These are phyloP conservation scores for Saccharomycopsis capsularis DNA, from an alignment of 805 yeast species.

Conservation along the genomic window DNA sequence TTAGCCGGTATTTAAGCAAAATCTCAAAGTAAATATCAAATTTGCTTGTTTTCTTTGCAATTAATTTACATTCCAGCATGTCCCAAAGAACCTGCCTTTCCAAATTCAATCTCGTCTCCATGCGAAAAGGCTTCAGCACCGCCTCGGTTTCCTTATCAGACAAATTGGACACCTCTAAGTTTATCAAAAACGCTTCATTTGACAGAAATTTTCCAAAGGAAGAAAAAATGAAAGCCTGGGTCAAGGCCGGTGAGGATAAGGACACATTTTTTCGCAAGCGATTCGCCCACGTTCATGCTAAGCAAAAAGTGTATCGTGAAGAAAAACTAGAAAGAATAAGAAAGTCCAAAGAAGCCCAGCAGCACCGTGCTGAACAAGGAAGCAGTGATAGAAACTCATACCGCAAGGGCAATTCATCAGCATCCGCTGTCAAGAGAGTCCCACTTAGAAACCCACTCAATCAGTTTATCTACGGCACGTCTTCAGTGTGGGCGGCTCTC, in stretches of 20 bases:
- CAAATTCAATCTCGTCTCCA: too few relatives aligned
- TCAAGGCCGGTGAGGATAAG: constrained; percentile 50
- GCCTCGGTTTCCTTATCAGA: too few relatives aligned
- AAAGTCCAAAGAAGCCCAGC: constrained; percentile 18
- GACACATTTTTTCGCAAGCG: constrained; percentile 55
- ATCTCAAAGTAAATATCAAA: too few relatives aligned
- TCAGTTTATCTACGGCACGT: constrained; percentile 73
- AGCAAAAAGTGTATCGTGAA: constrained; percentile 29
- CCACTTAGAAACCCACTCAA: constrained; percentile 36
- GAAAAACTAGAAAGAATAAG: constrained; percentile 1
- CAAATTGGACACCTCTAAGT: constrained; percentile 4
- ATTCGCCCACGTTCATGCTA: constrained; percentile 62
- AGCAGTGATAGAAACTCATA: background rate
- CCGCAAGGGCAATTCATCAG: too few relatives aligned
- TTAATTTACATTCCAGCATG: too few relatives aligned
- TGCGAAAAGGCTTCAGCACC: too few relatives aligned
- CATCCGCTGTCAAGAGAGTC: background rate
- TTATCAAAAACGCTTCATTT: constrained; percentile 4
- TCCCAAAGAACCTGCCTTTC: too few relatives aligned
- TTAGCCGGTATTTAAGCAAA: too few relatives aligned
- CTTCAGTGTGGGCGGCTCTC: constrained; percentile 68
- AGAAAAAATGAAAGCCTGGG: constrained; percentile 55
- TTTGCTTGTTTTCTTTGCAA: too few relatives aligned
- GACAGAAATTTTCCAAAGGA: constrained; percentile 9
- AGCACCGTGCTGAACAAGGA: background rate